Conservation (phyloP, 225 moss, liverwort and hornwort species). For the Asterella californica region DNA sequence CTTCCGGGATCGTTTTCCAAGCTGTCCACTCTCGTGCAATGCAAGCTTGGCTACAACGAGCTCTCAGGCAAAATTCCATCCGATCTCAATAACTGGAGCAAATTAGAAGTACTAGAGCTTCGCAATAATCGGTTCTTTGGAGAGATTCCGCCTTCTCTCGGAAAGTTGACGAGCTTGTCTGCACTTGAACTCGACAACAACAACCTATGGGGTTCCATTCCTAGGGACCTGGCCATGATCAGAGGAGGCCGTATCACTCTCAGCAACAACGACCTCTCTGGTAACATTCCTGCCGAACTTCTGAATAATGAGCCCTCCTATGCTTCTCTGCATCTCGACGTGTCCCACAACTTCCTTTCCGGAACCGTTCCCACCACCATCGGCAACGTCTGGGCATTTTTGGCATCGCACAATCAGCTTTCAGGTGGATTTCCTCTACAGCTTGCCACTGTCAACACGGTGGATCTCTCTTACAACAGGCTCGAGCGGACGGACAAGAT, state of each 20-base stretch:
- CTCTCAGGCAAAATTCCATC: slow-evolving; percentile 57
- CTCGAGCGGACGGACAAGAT: slow-evolving; percentile 4
- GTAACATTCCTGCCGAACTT: slow-evolving; percentile 42
- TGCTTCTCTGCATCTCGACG: slow-evolving; percentile 9
- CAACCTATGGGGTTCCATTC: slow-evolving; percentile 54
- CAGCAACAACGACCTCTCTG: slow-evolving; percentile 53
- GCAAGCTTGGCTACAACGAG: slow-evolving; percentile 39
- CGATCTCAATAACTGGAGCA: slow-evolving; percentile 34
- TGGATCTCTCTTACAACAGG: slow-evolving; percentile 27
- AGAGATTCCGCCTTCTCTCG: slow-evolving; percentile 48
- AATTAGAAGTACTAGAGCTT: slow-evolving; percentile 49
- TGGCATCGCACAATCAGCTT: slow-evolving; percentile 18
- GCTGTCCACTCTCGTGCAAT: slow-evolving; percentile 38
- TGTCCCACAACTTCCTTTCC: slow-evolving; percentile 15
- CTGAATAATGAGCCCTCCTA: background rate
- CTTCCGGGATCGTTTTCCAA: slow-evolving; percentile 48
- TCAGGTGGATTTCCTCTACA: slow-evolving; percentile 24
- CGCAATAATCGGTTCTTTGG: slow-evolving; percentile 54
- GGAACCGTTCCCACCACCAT: slow-evolving; percentile 19
- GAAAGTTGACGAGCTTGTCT: slow-evolving; percentile 20
- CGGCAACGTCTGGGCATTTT: slow-evolving; percentile 21
- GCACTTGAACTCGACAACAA: slow-evolving; percentile 40
- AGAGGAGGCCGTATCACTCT: slow-evolving; percentile 11
- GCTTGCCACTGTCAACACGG: slow-evolving; percentile 2
- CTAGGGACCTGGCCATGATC: slow-evolving; percentile 22